Evolutionary conservation across 768 basidiomycete genomes (phyloP), one percentile per base, ranked within the genome.

Genomic region (Clavulina sp.): DNA sequence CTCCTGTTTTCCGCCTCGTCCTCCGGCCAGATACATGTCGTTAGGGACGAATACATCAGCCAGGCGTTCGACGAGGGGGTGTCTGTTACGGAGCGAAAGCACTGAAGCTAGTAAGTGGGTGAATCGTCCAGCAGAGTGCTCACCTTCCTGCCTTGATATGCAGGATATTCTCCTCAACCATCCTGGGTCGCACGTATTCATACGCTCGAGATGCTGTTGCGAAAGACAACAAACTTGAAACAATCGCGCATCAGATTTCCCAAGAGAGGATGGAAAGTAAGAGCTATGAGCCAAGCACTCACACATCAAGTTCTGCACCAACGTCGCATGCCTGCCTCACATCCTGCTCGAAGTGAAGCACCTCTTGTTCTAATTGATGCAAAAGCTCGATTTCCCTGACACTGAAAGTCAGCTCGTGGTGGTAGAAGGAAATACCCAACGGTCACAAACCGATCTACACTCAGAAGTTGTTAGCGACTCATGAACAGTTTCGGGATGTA

Each of bases 261-360:
- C n/a, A 36, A 43, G 19, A n/a, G n/a, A n/a, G n/a, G n/a, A n/a
- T n/a, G n/a, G n/a, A n/a, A n/a, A n/a, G n/a, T n/a, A n/a, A 13
- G 7, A n/a, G n/a, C n/a, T n/a, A n/a, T n/a, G n/a, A n/a, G n/a
- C n/a, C n/a, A n/a, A n/a, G n/a, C n/a, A 33, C 64, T 48, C 26
- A 70, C 70, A 88, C 92, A 62, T 99, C 95, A 1, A 97, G 71
- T 62, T 96, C 92, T 0, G 89, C 86, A 54, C 81, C 81, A 6
- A 77, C 69, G 53, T 79, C 75, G 41, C 81, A 81, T 0, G 78
- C 75, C 13, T 67, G 60, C 16, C 66, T 64, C 56, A 97, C 78
- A 0, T 66, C 65, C n/a, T 68, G 62, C 13, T 77, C 72, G 54
- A 73, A 69, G 3, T 63, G 63, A 4, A 85, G 62, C 13, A 92